These are phyloP conservation scores for Rhodocollybia butyracea DNA, from an alignment of 768 basidiomycete species.

Conservation along the genomic window DNA sequence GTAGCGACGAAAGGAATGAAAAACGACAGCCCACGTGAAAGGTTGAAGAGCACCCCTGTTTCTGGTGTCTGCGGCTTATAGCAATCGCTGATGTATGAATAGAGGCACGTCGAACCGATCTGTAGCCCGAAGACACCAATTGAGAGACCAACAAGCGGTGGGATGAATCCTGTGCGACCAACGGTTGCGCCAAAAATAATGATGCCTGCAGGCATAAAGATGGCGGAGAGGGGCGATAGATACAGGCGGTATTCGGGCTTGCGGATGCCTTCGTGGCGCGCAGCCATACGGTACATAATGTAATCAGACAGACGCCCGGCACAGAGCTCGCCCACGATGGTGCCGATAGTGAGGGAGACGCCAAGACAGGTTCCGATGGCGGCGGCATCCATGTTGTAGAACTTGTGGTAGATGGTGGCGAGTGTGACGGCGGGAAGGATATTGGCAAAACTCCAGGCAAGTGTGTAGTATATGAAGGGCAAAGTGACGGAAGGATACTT, in stretches of 20 bases:
- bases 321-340: not conserved
- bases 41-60: conserved; percentile 13
- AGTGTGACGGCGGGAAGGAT: not conserved
- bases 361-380: not conserved
- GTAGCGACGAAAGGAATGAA: conserved; percentile 1
- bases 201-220: not conserved
- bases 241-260: not conserved
- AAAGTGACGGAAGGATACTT: not conserved
- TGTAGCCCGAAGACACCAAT: conserved; percentile 12
- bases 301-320: not conserved
- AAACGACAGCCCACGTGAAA: conserved; percentile 9
- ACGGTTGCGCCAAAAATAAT: not conserved
- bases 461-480: not conserved
- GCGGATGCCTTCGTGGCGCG: not conserved
- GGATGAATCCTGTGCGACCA: not conserved
- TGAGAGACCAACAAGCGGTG: not conserved
- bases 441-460: not conserved
- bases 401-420: not conserved
- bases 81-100: conserved; percentile 16
- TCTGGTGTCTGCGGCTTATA: conserved; percentile 16
- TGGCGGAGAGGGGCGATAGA: not conserved
- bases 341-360: not conserved
- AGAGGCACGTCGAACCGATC: conserved; percentile 12
- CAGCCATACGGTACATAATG: not conserved
- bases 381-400: not conserved